These are phyloP conservation scores for Verticillium dahliae DNA, from an alignment of 2,329 filamentous ascomycete genomes.

Conservation along the genomic window DNA sequence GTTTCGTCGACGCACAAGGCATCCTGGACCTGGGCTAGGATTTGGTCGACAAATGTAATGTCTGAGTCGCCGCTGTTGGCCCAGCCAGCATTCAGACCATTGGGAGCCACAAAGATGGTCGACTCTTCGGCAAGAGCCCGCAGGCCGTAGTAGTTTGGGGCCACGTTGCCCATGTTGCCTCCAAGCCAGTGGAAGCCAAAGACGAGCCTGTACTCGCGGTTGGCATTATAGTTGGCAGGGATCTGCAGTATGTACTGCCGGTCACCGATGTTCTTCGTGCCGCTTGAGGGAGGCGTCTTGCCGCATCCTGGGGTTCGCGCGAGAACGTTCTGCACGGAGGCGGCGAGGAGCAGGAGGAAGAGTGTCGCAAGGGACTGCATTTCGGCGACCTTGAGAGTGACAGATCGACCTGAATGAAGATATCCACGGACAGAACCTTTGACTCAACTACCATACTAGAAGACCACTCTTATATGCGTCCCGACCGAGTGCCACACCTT, in stretches of 20 bases:
- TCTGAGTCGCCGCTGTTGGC: conserved; percentile 34
- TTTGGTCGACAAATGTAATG: conserved; percentile 29
- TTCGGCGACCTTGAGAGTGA: neutral
- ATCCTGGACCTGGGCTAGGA: conserved; percentile 26
- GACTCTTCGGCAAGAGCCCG: conserved; percentile 24
- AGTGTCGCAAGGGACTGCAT: neutral
- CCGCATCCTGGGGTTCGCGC: conserved; percentile 24
- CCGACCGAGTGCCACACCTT: no score
- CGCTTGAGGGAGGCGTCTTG: conserved; percentile 20
- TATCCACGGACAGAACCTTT: no score
- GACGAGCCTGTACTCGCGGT: conserved; percentile 13
- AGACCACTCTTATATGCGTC: no score
- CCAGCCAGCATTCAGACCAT: conserved; percentile 34
- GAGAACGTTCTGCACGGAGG: neutral
- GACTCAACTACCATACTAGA: no score
- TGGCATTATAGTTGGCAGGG: conserved; percentile 20
- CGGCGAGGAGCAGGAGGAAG: neutral
- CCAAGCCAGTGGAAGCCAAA: conserved; percentile 29
- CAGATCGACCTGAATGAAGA: neutral
- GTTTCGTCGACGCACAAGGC: neutral
- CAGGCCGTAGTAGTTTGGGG: conserved; percentile 33
- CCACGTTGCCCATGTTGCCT: conserved; percentile 29
- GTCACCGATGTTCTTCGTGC: conserved; percentile 23
- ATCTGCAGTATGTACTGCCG: conserved; percentile 31
- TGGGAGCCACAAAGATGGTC: conserved; percentile 35